Evolutionary conservation across 805 yeast genomes (phyloP), one percentile per base, ranked within the genome.

Genomic region (Yarrowia alimentaria): DNA sequence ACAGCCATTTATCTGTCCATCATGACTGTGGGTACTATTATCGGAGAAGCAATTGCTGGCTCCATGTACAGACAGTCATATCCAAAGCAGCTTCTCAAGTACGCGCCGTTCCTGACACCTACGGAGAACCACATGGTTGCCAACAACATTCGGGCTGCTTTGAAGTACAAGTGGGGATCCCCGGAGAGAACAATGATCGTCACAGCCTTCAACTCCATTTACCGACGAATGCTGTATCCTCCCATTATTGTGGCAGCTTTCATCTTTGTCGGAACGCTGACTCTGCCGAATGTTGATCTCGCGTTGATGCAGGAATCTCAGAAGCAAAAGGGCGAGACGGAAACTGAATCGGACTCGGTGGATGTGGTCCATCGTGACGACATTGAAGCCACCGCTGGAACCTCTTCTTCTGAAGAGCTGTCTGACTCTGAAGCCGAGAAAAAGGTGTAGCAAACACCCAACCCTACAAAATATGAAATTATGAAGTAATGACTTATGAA

Each of bases 11-110:
- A 76, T 64, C 68, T 78, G 57, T 71, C 87, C 3, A 61, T 74
- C 17, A 81, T 79, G 63, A 73, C 77, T 56, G 70, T 83, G 50
- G 90, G 90, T 6, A 64, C 78, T 8, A 84, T 85, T 4, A 58
- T 81, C 42, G 89, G 89, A 14, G 64, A 74, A 20, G 65, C 83
- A 18, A 74, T 83, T 21, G 73, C 85, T 16, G 88, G 86, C 57
- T 86, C 87, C 18, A 72, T 83, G 32, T 83, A 87, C 86, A 77
- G 85, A 10, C 78, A 80, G 56, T 60, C 71, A 9, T 67, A 83
- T 58, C 83, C 78, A 60, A 59, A 61, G 13, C 60, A 72, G 18
- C 26, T 33, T 17, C 25, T 25, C 25, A 13, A 20, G 18, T 33
- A 4, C 14, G 38, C 38, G 1, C 12, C 38, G 3, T 33, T 33